Conservation (phyloP, 768 basidiomycete species). For the Leccinum subtestaceum region DNA sequence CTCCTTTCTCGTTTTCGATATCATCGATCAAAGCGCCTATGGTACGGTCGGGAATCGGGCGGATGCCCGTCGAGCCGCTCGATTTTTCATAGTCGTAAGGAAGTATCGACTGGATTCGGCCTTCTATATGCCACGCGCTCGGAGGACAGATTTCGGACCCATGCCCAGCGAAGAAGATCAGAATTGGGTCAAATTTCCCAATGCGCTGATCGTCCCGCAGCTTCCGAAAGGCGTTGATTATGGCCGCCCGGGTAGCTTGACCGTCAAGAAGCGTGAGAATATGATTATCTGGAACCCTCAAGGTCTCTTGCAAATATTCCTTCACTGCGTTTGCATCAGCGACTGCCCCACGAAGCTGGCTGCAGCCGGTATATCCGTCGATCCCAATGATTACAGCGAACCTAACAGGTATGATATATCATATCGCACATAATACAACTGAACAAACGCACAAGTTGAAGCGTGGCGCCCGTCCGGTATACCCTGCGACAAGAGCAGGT, state of each 20-base stretch:
- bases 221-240: constrained; percentile 25
- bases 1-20: constrained; percentile 37
- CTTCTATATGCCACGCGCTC: constrained; percentile 17
- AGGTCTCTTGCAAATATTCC: constrained; percentile 27
- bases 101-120: constrained; percentile 28
- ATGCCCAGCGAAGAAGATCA: constrained; percentile 47
- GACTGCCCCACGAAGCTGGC: constrained; percentile 35
- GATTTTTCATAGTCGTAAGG: constrained; percentile 30
- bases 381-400: constrained; percentile 46
- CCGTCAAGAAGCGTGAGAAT: constrained; percentile 38
- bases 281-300: constrained; percentile 31
- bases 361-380: constrained; percentile 32
- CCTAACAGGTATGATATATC: neutral
- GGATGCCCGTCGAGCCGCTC: constrained; percentile 3
- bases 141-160: constrained; percentile 37
- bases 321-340: constrained; percentile 40
- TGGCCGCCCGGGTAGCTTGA: constrained; percentile 36
- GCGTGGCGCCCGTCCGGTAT: neutral
- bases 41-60: constrained; percentile 44
- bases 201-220: constrained; percentile 29
- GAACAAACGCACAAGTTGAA: neutral
- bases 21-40: constrained; percentile 36
- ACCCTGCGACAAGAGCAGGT: neutral
- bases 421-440: neutral
- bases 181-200: constrained; percentile 30